A percentile compares a stretch with the other conserved stretches of the same genome.
These are phyloP conservation scores for Coniosporium tulheliwenetii DNA, from an alignment of 2,329 filamentous ascomycete species.

Conservation along the genomic window DNA sequence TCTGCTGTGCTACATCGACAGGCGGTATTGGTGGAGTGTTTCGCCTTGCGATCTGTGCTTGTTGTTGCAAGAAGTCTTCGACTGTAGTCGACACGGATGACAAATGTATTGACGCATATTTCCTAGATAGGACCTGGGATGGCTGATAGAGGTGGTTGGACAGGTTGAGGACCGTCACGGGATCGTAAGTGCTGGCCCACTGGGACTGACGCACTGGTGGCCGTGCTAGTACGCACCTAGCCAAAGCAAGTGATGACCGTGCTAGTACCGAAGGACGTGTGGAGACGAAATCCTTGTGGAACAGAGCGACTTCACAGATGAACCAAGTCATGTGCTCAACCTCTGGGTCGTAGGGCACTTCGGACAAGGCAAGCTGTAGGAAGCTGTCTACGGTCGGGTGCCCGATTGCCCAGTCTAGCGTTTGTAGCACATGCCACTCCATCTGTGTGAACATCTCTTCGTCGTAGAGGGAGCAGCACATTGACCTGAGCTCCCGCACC, in stretches of 20 bases:
- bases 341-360: conserved; percentile 61
- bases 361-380: conserved; percentile 69
- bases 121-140: conserved; percentile 50
- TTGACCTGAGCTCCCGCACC: conserved; percentile 91
- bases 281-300: conserved; percentile 93
- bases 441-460: conserved; percentile 99
- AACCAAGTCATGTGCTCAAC: conserved; percentile 92
- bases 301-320: conserved; percentile 86
- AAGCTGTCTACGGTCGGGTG: conserved; percentile 95
- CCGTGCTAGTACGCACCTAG: conserved; percentile 71
- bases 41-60: conserved; percentile 35
- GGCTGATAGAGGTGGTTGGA: conserved; percentile 52
- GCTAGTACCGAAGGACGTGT: conserved; percentile 85
- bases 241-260: conserved; percentile 68
- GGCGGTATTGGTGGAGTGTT: conserved; percentile 41
- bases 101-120: conserved; percentile 51
- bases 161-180: conserved; percentile 47
- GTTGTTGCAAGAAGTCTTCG: conserved; percentile 50
- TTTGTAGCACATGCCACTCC: conserved; percentile 99
- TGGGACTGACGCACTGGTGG: conserved; percentile 60
- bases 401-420: conserved; percentile 87
- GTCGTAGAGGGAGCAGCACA: conserved; percentile 98
- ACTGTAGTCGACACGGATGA: conserved; percentile 48
- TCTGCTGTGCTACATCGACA: conserved; percentile 26
- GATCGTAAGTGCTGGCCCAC: conserved; percentile 58